phyloP scores from a whole-genome alignment of 1,139 yeast genomes.

The Pichia sp. region DNA sequence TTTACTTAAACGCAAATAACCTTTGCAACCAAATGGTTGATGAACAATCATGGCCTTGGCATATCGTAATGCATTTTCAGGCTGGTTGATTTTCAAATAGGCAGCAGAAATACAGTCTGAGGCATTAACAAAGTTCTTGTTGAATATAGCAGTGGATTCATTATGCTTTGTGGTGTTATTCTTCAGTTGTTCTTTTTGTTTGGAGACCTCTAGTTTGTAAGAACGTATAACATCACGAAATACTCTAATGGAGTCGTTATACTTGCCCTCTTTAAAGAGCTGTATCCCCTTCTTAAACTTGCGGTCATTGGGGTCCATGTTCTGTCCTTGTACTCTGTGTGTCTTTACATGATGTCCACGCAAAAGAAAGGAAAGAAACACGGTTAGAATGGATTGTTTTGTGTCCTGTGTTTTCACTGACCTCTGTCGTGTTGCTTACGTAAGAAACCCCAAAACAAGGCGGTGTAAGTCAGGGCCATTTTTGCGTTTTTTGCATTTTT shows the following conservation, averaged over 20 bases:
- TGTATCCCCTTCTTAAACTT: conserved; percentile 4
- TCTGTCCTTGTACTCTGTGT: too few species aligned
- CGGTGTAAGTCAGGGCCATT: too few species aligned
- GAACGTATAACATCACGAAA: not conserved
- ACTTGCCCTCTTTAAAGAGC: conserved; percentile 1
- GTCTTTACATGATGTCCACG: too few species aligned
- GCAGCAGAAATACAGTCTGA: conserved; percentile 56
- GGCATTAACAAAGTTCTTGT: conserved; percentile 9
- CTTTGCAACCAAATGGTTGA: conserved; percentile 60
- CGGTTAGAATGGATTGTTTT: too few species aligned
- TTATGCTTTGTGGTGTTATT: too few species aligned
- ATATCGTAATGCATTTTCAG: conserved; percentile 44
- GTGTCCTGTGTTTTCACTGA: too few species aligned
- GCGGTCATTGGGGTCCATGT: not conserved
- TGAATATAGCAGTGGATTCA: not conserved
- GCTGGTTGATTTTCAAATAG: conserved; percentile 46
- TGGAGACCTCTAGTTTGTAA: conserved; percentile 4
- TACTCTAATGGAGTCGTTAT: not conserved
- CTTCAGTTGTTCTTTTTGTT: not conserved
- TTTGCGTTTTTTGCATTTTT: too few species aligned
- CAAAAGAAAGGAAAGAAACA: too few species aligned
- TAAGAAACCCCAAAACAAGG: too few species aligned
- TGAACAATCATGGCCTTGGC: conserved; percentile 40
- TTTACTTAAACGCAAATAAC: conserved; percentile 56
- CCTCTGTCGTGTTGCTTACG: too few species aligned